A percentile compares a stretch with the other conserved stretches of the same genome.
Conservation (phyloP, 495 filamentous ascomycete species). For the Darksidea phi region DNA sequence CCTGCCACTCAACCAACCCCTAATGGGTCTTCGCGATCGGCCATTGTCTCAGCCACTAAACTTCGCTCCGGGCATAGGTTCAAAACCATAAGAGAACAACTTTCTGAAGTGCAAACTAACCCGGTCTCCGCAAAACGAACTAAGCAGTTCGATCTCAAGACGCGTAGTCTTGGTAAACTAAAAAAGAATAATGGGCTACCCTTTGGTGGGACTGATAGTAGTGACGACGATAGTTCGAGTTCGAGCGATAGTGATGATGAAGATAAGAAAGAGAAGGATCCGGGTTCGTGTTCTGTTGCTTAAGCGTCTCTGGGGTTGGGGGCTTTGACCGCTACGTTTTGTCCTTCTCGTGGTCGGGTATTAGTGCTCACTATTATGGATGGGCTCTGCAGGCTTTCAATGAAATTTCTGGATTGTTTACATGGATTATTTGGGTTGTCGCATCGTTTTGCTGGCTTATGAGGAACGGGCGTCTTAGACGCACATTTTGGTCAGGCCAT, state of each 20-base stretch:
- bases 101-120: constrained; percentile 2
- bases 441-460: no score
- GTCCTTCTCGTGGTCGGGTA: no score
- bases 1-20: no score
- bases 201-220: neutral
- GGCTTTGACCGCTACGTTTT: neutral
- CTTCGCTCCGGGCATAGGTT: constrained; percentile 8
- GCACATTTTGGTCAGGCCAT: no score
- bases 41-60: neutral
- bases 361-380: no score
- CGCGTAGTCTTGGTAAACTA: constrained; percentile 2
- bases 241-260: constrained; percentile 8
- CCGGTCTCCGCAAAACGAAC: neutral
- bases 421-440: no score
- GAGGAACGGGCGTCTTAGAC: no score
- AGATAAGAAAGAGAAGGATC: constrained; percentile 2
- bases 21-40: no score
- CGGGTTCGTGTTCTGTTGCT: neutral
- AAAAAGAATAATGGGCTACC: neutral
- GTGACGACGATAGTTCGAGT: constrained; percentile 1
- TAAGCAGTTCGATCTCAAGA: constrained; percentile 10
- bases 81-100: constrained; percentile 12
- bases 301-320: neutral
- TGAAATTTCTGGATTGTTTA: no score
- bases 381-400: no score